Conservation (phyloP, 1,284 basidiomycete genomes). For the Moesziomyces parantarcticus region DNA sequence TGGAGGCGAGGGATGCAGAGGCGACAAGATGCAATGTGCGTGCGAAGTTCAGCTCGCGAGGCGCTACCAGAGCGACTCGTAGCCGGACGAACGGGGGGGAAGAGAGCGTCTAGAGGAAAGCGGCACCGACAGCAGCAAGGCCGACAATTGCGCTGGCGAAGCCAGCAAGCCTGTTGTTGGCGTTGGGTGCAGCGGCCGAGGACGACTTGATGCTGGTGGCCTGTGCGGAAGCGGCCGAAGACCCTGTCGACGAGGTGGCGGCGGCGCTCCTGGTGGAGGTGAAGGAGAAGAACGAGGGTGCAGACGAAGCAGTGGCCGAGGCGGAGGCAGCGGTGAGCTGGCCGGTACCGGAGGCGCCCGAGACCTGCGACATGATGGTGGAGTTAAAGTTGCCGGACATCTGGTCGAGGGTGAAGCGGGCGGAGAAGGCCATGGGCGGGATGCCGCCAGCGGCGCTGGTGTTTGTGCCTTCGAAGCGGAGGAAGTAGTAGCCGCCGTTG, state of each 20-base stretch:
- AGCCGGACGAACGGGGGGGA: not conserved
- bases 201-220: constrained; percentile 27
- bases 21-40: not conserved
- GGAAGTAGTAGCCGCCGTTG: constrained; percentile 59
- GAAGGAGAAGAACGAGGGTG: constrained; percentile 11
- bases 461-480: constrained; percentile 60
- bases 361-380: constrained; percentile 41
- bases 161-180: constrained; percentile 21
- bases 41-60: not conserved
- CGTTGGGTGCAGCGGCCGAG: constrained; percentile 15
- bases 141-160: constrained; percentile 35
- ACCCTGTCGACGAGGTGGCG: constrained; percentile 76
- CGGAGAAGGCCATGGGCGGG: constrained; percentile 60
- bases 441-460: constrained; percentile 24
- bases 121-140: constrained; percentile 38
- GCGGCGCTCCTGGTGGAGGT: constrained; percentile 64
- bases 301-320: constrained; percentile 9
- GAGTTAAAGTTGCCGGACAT: constrained; percentile 60
- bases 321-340: constrained; percentile 14
- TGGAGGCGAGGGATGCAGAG: constrained; percentile 3
- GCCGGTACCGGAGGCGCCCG: constrained; percentile 24
- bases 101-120: constrained; percentile 28
- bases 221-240: constrained; percentile 76
- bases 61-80: constrained; percentile 26
- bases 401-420: constrained; percentile 52